Base-by-base conservation (phyloP, 2,329 filamentous ascomycete genomes). In the Aureobasidium melanogenum region DNA sequence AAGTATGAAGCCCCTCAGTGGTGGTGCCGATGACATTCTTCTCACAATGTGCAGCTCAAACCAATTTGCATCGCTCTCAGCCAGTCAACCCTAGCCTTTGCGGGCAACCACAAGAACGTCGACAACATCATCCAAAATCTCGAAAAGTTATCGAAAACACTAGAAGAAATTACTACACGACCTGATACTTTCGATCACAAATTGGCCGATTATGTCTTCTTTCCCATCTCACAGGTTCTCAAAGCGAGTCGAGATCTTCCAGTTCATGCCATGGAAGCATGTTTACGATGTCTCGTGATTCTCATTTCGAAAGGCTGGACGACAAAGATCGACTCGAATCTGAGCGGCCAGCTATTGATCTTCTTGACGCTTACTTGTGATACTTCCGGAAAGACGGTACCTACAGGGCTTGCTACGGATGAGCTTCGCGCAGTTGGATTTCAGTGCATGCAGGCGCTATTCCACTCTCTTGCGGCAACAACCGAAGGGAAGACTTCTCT, bases 141-240 rank as follows among this genome's bases (percentile, higher is more conserved):
- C 24, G 74, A 79, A 52, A 67, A 71, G 1, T 69, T 86, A 6
- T 70, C 80, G 12, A 65, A 70, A 8, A 70, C 72, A 17, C 72
- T 85, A 0, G 63, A 67, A 24, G 51, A 66, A 0, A 62, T 75
- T 51, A 62, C 61, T 1, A 63, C 65, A 17, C 67, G 70, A 24
- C 68, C 68, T 8, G 72, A 75, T 38, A 68, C 73, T 64, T 71
- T 97, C 19, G 90, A 97, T 71, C 82, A 86, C 57, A 93, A 91
- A 71, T 77, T 97, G 19, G 91, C 92, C 15, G 92, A 97, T 76
- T 99, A 97, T 78, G 83, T 89, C 69, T 97, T 97, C 78, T 96
- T 97, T 64, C 94, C 94, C 0, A 78, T 99, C 0, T 91, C 90
- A 0, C 88, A 94, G 67, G 84, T 97, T 41, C 87, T 99, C 68